These are phyloP conservation scores for Teunomyces pallodes DNA, from an alignment of 805 yeast species.

Conservation along the genomic window DNA sequence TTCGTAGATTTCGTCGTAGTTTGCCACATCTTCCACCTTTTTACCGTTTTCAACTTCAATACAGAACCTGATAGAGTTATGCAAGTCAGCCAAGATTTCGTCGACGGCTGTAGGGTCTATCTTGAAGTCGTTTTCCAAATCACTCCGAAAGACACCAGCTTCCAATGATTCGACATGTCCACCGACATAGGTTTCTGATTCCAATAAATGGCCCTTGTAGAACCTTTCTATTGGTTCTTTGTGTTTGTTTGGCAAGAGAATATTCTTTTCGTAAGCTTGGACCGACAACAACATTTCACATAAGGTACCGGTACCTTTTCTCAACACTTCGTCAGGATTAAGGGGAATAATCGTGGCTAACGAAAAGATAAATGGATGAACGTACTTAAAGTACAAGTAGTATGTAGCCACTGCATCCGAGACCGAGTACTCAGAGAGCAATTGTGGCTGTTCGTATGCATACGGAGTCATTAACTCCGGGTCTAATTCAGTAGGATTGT, in stretches of 20 bases:
- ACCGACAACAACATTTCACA: conserved; percentile 98
- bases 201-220: conserved; percentile 89
- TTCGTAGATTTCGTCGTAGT: conserved; percentile 71
- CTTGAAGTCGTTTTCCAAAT: conserved; percentile 69
- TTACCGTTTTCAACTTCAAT: conserved; percentile 78
- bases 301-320: conserved; percentile 97
- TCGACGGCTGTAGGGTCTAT: conserved; percentile 82
- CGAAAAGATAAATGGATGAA: conserved; percentile 95
- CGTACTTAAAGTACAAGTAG: conserved; percentile 92
- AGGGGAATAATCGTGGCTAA: conserved; percentile 93
- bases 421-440: conserved; percentile 92
- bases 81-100: conserved; percentile 70
- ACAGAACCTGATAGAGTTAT: conserved; percentile 75
- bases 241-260: conserved; percentile 89
- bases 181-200: conserved; percentile 96
- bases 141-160: conserved; percentile 96
- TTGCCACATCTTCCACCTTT: conserved; percentile 71
- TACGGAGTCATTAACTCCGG: conserved; percentile 98
- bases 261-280: conserved; percentile 79
- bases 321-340: conserved; percentile 91
- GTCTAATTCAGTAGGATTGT: conserved; percentile 93
- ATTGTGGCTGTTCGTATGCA: conserved; percentile 91
- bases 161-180: conserved; percentile 98
- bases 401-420: conserved; percentile 99
- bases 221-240: conserved; percentile 92